Evolutionary conservation across 2,329 filamentous ascomycete species (phyloP), one percentile per base, ranked within the genome.

Genomic region (Fusarium nematophilum): DNA sequence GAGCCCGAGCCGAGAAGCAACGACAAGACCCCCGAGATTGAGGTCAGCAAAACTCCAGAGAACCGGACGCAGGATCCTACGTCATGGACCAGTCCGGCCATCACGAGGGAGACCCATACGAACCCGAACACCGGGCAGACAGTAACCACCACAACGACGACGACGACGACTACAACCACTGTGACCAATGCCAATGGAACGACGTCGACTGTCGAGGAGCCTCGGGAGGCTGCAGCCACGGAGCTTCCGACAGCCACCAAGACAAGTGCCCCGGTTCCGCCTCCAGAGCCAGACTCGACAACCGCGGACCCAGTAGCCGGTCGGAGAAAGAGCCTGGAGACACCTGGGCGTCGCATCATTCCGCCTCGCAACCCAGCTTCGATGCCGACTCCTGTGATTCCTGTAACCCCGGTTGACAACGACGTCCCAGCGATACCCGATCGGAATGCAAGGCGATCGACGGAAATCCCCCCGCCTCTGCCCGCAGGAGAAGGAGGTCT

Each of bases 141-240:
- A 6, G 52, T 67, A 15, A 68, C 65, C 1, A 67, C 65, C 1
- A 65, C 67, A 3, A 66, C 63, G 0, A 65, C 66, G 0, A 54
- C 68, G 0, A 52, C 67, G 0, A 75, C 77, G 0, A 76, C 75
- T 6, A 73, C 72, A 0, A 68, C 66, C 1, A 68, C 66, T 0
- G 49, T 68, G 1, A 64, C 45, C 6, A 66, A 68, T 31, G 55
- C 66, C 15, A 68, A 68, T 34, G 66, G 66, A 9, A 68, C 66
- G 0, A 65, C 51, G 0, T 55, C 59, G 6, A 68, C 66, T 2
- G 47, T 64, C 7, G 64, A 68, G 18, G 64, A 68, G 3, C 65
- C 61, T 21, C 49, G 45, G 6, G 49, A 53, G 4, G 34, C 21
- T 21, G 21, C 21, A 4, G 21, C 51, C 0, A 59, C 42, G 13